Evolutionary conservation across 2,329 filamentous ascomycete genomes (phyloP).

Genomic region (Fusarium sp.): DNA sequence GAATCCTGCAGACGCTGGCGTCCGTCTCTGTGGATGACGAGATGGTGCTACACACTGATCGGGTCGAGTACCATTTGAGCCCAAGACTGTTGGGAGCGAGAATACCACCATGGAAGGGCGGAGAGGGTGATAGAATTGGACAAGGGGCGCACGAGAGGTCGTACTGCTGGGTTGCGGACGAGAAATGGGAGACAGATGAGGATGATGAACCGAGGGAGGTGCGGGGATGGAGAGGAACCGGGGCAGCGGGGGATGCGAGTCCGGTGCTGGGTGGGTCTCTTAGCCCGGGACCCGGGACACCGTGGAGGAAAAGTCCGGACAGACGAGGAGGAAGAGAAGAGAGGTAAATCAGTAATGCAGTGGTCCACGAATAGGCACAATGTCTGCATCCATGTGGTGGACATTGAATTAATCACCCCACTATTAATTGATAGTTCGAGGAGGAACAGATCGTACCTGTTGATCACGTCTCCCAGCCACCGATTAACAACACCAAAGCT

Average conservation of each 20-base stretch:
- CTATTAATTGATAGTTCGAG: background rate
- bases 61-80: conserved; percentile 68
- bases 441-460: conserved; percentile 31
- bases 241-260: background rate
- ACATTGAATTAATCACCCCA: conserved; percentile 1
- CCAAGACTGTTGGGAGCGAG: conserved; percentile 57
- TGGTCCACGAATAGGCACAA: background rate
- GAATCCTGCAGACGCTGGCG: conserved; percentile 69
- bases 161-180: conserved; percentile 63
- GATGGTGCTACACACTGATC: conserved; percentile 62
- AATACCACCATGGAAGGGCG: conserved; percentile 65
- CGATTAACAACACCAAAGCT: background rate
- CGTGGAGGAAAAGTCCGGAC: conserved; percentile 5
- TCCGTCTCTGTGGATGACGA: conserved; percentile 69
- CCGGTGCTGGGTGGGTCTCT: conserved; percentile 20
- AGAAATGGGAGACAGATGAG: conserved; percentile 31
- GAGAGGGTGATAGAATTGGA: conserved; percentile 30
- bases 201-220: background rate
- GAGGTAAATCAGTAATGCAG: background rate
- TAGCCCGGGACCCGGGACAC: conserved; percentile 1
- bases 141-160: conserved; percentile 63
- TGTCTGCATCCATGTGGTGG: background rate
- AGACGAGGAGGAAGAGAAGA: background rate
- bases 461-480: conserved; percentile 33
- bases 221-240: conserved; percentile 10